These are phyloP conservation scores for Cruciata laevipes DNA, from an alignment of 257 asterid species.

Conservation along the genomic window DNA sequence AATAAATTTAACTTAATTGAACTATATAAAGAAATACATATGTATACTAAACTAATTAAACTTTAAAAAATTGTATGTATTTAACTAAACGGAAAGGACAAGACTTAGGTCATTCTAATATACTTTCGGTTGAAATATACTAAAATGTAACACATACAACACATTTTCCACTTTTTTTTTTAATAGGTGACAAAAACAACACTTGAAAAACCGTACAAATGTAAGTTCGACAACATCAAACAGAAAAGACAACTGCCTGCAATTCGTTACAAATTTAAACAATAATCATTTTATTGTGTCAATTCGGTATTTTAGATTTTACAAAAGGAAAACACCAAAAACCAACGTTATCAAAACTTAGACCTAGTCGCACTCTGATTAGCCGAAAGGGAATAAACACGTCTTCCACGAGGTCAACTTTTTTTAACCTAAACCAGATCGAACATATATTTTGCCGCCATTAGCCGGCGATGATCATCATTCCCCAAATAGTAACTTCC, in stretches of 20 bases:
- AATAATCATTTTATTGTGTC: background rate
- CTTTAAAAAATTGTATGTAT: too few species aligned
- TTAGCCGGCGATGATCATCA: constrained; percentile 7
- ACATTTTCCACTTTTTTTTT: too few species aligned
- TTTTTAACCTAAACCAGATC: background rate
- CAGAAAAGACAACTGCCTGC: background rate
- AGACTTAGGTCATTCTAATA: too few species aligned
- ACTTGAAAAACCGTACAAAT: background rate
- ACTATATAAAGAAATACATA: too few species aligned
- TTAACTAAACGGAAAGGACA: too few species aligned
- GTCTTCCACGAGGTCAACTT: constrained; percentile 5
- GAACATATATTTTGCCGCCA: constrained; percentile 6
- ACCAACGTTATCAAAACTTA: background rate
- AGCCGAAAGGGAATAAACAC: background rate
- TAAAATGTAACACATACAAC: too few species aligned
- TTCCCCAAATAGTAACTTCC: background rate
- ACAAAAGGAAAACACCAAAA: background rate
- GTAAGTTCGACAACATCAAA: background rate
- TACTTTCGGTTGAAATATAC: too few species aligned
- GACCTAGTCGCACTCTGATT: background rate
- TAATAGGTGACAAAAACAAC: background rate
- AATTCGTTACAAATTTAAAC: background rate
- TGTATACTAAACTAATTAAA: too few species aligned
- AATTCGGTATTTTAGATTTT: background rate
- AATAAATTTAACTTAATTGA: too few species aligned